Percentiles rank a stretch among this genome's conserved stretches.
Evolutionary conservation across 352 stramenopile species (phyloP).

Genomic region (Phytophthora lateralis): DNA sequence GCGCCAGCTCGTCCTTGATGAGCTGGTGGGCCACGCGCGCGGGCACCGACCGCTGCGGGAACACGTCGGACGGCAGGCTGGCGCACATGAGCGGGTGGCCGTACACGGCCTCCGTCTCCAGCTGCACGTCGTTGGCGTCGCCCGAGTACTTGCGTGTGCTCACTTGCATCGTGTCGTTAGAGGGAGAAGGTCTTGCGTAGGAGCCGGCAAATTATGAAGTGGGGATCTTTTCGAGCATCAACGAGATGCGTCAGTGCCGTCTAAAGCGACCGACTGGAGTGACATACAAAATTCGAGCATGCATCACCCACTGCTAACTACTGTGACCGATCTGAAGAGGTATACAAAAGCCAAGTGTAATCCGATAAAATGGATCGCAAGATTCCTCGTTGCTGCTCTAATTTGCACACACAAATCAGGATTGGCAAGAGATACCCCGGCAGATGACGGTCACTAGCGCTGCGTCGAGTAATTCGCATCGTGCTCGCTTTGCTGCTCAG

Average conservation of each 20-base stretch:
- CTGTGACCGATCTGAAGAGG: no score
- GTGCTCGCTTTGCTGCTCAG: neutral
- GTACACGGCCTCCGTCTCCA: constrained; percentile 71
- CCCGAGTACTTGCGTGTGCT: constrained; percentile 41
- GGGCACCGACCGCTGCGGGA: constrained; percentile 71
- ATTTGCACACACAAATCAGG: neutral
- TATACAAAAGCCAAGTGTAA: constrained; percentile 19
- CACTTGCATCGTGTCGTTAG: constrained; percentile 41
- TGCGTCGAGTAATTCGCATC: neutral
- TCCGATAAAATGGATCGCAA: neutral
- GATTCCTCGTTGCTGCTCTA: no score
- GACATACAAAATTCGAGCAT: constrained; percentile 1
- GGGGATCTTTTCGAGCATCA: constrained; percentile 37
- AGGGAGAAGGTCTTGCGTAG: constrained; percentile 6
- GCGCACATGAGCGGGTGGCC: constrained; percentile 84
- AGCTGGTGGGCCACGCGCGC: constrained; percentile 86
- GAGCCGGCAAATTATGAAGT: constrained; percentile 34
- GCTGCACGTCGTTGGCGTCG: constrained; percentile 28
- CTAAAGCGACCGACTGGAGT: no score
- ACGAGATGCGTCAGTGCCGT: neutral
- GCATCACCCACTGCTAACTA: no score
- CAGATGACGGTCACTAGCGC: constrained; percentile 4
- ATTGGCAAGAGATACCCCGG: neutral
- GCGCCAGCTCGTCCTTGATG: constrained; percentile 89
- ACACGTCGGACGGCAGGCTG: constrained; percentile 60